These are phyloP conservation scores for Pyronema omphalodes DNA, from an alignment of 495 filamentous ascomycete species.

Conservation along the genomic window DNA sequence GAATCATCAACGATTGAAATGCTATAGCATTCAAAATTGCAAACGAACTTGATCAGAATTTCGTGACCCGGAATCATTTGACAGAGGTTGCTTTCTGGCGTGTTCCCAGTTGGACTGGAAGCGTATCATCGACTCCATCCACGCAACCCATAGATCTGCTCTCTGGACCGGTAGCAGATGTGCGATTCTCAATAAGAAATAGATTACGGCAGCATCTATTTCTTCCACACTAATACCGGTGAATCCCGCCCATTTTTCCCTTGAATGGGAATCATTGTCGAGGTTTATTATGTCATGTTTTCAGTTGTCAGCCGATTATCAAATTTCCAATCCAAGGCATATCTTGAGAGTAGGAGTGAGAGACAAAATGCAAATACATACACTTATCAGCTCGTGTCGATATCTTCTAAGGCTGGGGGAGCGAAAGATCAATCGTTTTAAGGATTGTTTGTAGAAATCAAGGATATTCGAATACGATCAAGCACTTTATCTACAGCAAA, in stretches of 20 bases:
- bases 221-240: conserved; percentile 90
- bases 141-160: conserved; percentile 62
- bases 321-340: too few species aligned
- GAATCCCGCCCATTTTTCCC: conserved; percentile 98
- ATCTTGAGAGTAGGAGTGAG: too few species aligned
- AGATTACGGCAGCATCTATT: conserved; percentile 98
- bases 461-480: conserved; percentile 97
- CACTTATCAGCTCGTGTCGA: conserved; percentile 75
- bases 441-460: conserved; percentile 55
- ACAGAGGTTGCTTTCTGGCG: conserved; percentile 16
- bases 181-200: conserved; percentile 95
- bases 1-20: too few species aligned
- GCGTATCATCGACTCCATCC: conserved; percentile 60
- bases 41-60: too few species aligned
- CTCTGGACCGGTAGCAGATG: conserved; percentile 77
- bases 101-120: conserved; percentile 64
- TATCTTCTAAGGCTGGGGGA: conserved; percentile 31
- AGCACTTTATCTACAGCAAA: conserved; percentile 74
- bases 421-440: conserved; percentile 34
- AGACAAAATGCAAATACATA: too few species aligned
- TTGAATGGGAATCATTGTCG: conserved; percentile 98
- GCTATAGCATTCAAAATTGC: too few species aligned
- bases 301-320: too few species aligned
- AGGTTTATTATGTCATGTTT: too few species aligned
- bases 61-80: not conserved